A percentile compares a stretch with the other conserved stretches of the same genome.
Conservation (phyloP, 495 filamentous ascomycete genomes). For the Aspergillus leporis region DNA sequence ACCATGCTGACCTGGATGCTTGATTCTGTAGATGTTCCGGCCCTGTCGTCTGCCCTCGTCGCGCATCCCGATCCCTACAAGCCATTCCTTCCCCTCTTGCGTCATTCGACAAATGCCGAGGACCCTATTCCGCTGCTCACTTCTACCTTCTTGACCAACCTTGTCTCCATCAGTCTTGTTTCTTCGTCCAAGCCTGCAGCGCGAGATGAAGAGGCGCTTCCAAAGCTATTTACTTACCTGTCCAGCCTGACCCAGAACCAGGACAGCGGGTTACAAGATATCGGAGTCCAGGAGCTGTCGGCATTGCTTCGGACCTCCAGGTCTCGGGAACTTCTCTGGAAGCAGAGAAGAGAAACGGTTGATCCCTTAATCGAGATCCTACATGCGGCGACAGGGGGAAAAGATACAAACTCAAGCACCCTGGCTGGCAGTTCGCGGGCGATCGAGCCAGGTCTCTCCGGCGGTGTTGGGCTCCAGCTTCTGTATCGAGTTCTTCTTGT, state of each 20-base stretch:
- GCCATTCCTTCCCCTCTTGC: constrained; percentile 82
- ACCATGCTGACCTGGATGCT: background rate
- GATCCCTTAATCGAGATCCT: constrained; percentile 81
- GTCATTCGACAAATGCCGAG: constrained; percentile 75
- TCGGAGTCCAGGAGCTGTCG: constrained; percentile 90
- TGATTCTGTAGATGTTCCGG: constrained; percentile 66
- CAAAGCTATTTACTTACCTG: constrained; percentile 84
- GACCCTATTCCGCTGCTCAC: constrained; percentile 87
- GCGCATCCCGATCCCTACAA: constrained; percentile 77
- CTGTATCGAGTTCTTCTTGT: constrained; percentile 92
- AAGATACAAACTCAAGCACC: constrained; percentile 66
- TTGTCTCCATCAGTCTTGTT: constrained; percentile 71
- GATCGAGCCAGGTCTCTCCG: constrained; percentile 65
- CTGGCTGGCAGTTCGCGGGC: constrained; percentile 62
- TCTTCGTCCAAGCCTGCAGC: constrained; percentile 52
- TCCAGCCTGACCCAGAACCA: constrained; percentile 75
- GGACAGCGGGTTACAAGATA: constrained; percentile 89
- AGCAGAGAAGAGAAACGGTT: constrained; percentile 78
- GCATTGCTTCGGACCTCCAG: constrained; percentile 73
- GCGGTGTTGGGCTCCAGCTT: constrained; percentile 87
- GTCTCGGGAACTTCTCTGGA: constrained; percentile 86
- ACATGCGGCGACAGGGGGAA: constrained; percentile 72
- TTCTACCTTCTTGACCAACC: constrained; percentile 78
- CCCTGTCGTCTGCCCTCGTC: constrained; percentile 71
- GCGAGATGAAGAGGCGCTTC: constrained; percentile 73